Evolutionary conservation across 2,329 filamentous ascomycete species (phyloP).

Genomic region (Cladophialophora psammophila): DNA sequence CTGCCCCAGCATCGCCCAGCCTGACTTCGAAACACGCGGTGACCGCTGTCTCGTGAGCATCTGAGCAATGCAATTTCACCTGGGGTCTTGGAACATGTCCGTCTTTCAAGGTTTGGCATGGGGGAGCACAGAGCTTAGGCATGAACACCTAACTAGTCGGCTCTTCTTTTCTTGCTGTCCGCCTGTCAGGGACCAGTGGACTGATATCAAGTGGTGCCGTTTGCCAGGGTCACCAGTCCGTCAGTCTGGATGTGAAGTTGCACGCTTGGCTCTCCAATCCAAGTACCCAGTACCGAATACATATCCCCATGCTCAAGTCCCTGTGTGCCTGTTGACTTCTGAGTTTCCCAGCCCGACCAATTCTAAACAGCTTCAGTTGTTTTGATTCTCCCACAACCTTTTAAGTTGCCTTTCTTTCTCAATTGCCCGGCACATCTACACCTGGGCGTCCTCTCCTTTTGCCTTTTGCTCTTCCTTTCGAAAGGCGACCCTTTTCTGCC

Average conservation of each 20-base stretch:
- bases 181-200: background rate
- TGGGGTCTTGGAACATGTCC: background rate
- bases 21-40: conserved; percentile 11
- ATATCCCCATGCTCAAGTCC: conserved; percentile 21
- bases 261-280: conserved; percentile 18
- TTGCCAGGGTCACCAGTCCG: conserved; percentile 5
- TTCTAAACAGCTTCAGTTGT: conserved; percentile 13
- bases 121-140: background rate
- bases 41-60: conserved; percentile 23
- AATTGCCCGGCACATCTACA: conserved; percentile 17
- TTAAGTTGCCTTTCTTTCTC: background rate
- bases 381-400: background rate
- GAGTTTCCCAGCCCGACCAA: conserved; percentile 7
- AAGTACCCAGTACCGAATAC: conserved; percentile 15
- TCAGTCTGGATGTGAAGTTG: conserved; percentile 17
- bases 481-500: conserved; percentile 9
- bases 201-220: background rate
- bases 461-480: background rate
- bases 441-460: conserved; percentile 28
- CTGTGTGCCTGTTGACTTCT: conserved; percentile 5
- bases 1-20: conserved; percentile 8
- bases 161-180: background rate
- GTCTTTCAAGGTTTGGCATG: background rate
- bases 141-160: conserved; percentile 3
- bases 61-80: conserved; percentile 10